Percentiles rank a stretch among this genome's conserved stretches.
Evolutionary conservation across 2,329 filamentous ascomycete genomes (phyloP).

Genomic region (Parastagonospora avenae): DNA sequence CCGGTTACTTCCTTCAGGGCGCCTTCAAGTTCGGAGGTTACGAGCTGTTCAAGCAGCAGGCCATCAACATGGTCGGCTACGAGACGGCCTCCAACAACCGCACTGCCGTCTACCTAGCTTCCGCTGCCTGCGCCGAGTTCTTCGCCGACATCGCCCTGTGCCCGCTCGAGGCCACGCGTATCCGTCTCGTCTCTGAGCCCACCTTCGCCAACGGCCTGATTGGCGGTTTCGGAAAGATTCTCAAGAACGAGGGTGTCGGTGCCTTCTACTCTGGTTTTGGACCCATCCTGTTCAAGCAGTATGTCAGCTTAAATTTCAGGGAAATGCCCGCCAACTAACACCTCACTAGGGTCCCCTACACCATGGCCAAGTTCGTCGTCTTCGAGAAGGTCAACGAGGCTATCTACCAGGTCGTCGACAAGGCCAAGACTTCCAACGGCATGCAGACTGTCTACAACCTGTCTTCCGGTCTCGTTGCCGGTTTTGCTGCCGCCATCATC

Average conservation of each 20-base stretch:
- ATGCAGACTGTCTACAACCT: constrained; percentile 83
- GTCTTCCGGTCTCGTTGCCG: constrained; percentile 80
- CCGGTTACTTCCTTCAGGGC: constrained; percentile 93
- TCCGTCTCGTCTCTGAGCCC: constrained; percentile 88
- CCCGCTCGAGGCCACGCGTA: constrained; percentile 91
- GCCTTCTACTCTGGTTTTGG: constrained; percentile 93
- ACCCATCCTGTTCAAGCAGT: constrained; percentile 53
- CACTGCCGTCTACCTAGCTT: constrained; percentile 78
- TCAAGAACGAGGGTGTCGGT: constrained; percentile 79
- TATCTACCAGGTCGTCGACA: constrained; percentile 72
- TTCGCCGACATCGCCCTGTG: constrained; percentile 81
- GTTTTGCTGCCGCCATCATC: constrained; percentile 85
- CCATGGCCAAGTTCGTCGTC: constrained; percentile 94
- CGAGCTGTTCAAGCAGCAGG: constrained; percentile 95
- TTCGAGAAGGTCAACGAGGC: constrained; percentile 85
- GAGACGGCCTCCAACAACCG: constrained; percentile 73
- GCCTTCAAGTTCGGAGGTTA: constrained; percentile 94
- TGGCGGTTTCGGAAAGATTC: constrained; percentile 81
- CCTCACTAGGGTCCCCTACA: constrained; percentile 76
- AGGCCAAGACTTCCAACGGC: constrained; percentile 68
- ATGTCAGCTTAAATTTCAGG: constrained; percentile 13
- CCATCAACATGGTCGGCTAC: constrained; percentile 78
- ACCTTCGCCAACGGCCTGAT: constrained; percentile 81
- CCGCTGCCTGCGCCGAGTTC: constrained; percentile 66
- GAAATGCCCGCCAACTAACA: constrained; percentile 19